Base-by-base conservation (phyloP, 495 filamentous ascomycete genomes). In the Penicillium ucsense region DNA sequence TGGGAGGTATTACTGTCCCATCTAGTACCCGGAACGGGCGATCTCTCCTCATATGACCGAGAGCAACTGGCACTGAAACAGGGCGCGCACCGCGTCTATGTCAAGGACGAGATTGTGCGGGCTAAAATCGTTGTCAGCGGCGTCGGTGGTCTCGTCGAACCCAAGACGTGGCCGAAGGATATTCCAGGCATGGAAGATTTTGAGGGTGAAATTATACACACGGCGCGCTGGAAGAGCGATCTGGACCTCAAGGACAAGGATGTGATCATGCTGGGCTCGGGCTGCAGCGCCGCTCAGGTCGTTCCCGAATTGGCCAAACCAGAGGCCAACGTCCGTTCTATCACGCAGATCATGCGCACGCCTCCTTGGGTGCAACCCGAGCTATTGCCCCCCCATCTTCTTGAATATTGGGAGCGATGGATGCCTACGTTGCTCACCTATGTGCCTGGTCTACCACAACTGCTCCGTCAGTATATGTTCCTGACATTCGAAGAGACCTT, bases 261-360 rank as follows among this genome's bases (percentile, higher is more conserved):
- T 37, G 73, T 85, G 5, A 66, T 81, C 35, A 67, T 85, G 27
- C 57, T 85, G 43, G 81, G 81, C 4, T 80, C 80, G 8, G 81
- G 81, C 6, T 85, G 80, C 57, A 78, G 66, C 59, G 67, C 67
- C 11, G 70, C 72, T 6, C 73, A 77, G 39, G 59, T 75, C 10
- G 58, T 75, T 6, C 68, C 73, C 2, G 51, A 52, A 35, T 43
- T 77, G 7, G 60, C 51, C 0, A 57, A 70, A 32, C 55, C 59
- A 41, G 66, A 65, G 11, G 63, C 59, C 51, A 67, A 69, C 29
- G 76, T 71, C 31, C 80, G 75, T 54, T 81, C 76, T 6, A 70
- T 83, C 4, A 80, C 76, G 1, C 81, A 84, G 41, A 43, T 84
- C 30, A 81, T 83, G 74, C 59, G 82, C 6, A 76, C 75, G 28